A percentile compares a stretch with the other conserved stretches of the same genome.
phyloP scores from a whole-genome alignment of 1,284 basidiomycete genomes.

The Fomes fomentarius region DNA sequence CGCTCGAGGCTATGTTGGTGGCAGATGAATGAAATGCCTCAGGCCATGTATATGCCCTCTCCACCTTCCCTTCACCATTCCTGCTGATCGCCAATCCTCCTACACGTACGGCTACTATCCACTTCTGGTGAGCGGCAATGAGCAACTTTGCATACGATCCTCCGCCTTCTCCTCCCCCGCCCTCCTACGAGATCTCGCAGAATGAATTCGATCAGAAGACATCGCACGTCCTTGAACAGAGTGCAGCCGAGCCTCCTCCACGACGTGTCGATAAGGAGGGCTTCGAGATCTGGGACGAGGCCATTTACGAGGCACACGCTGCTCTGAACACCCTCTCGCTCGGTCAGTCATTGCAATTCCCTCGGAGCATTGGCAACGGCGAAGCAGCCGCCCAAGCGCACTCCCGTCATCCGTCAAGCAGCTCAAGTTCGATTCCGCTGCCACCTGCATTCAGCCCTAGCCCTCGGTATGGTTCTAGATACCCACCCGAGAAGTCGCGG shows the following conservation, averaged over 20 bases:
- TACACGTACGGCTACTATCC: not conserved
- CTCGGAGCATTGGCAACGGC: not conserved
- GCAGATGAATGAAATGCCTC: slow-evolving; percentile 6
- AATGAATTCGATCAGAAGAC: slow-evolving; percentile 62
- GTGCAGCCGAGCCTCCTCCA: slow-evolving; percentile 32
- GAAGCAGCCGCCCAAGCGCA: not conserved
- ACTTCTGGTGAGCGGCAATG: slow-evolving; percentile 5
- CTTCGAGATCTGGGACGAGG: slow-evolving; percentile 55
- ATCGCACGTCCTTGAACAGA: slow-evolving; percentile 42
- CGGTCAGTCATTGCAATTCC: not conserved
- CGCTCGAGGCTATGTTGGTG: slow-evolving; percentile 20
- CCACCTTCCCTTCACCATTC: not conserved
- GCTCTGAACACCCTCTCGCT: slow-evolving; percentile 13
- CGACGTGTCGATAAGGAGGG: slow-evolving; percentile 40
- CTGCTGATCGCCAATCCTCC: not conserved
- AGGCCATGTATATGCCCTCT: not conserved
- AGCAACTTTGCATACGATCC: slow-evolving; percentile 15
- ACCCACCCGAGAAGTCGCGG: slow-evolving; percentile 9
- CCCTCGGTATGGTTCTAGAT: not conserved
- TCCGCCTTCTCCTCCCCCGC: slow-evolving; percentile 39
- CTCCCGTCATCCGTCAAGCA: not conserved
- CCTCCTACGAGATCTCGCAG: slow-evolving; percentile 54
- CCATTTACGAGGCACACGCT: slow-evolving; percentile 40
- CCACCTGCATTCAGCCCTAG: not conserved
- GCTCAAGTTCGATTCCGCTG: not conserved